A percentile compares a stretch with the other conserved stretches of the same genome.
Evolutionary conservation across 2,329 filamentous ascomycete species (phyloP).

Genomic region (Fusarium redolens): DNA sequence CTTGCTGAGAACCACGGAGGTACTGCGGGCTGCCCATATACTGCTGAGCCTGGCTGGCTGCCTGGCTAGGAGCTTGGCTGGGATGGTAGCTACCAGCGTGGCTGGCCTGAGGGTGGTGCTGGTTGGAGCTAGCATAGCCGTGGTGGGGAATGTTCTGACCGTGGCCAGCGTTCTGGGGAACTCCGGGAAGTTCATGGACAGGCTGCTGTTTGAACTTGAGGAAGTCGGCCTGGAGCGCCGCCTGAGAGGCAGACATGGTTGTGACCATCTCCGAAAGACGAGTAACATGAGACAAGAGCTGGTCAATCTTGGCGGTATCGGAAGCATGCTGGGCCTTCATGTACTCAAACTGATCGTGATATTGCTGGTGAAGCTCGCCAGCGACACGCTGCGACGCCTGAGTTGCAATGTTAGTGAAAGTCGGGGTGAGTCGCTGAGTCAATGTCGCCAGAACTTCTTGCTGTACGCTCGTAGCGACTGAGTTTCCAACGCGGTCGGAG

Average conservation of each 20-base stretch:
- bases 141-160: slow-evolving; percentile 43
- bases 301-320: slow-evolving; percentile 75
- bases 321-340: slow-evolving; percentile 62
- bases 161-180: slow-evolving; percentile 38
- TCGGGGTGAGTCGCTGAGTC: slow-evolving; percentile 72
- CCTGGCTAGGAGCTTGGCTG: slow-evolving; percentile 51
- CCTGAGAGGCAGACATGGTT: slow-evolving; percentile 75
- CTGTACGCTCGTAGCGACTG: slow-evolving; percentile 76
- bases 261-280: slow-evolving; percentile 76
- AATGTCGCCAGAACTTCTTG: slow-evolving; percentile 72
- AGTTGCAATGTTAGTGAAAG: slow-evolving; percentile 72
- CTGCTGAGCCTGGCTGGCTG: slow-evolving; percentile 47
- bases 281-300: slow-evolving; percentile 74
- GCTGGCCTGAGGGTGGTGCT: slow-evolving; percentile 42
- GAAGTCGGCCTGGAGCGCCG: slow-evolving; percentile 74
- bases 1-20: slow-evolving; percentile 48
- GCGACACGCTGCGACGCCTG: slow-evolving; percentile 76
- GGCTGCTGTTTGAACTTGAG: slow-evolving; percentile 67
- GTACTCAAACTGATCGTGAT: slow-evolving; percentile 62
- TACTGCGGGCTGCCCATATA: slow-evolving; percentile 54
- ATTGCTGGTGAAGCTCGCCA: slow-evolving; percentile 74
- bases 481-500: slow-evolving; percentile 74
- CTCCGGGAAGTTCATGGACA: slow-evolving; percentile 56
- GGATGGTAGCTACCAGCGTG: slow-evolving; percentile 50
- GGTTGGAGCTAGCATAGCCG: slow-evolving; percentile 43